Percentiles rank a stretch among this genome's conserved stretches.
These are phyloP conservation scores for Myxozyma mucilagina DNA, from an alignment of 805 yeast genomes.

Conservation along the genomic window DNA sequence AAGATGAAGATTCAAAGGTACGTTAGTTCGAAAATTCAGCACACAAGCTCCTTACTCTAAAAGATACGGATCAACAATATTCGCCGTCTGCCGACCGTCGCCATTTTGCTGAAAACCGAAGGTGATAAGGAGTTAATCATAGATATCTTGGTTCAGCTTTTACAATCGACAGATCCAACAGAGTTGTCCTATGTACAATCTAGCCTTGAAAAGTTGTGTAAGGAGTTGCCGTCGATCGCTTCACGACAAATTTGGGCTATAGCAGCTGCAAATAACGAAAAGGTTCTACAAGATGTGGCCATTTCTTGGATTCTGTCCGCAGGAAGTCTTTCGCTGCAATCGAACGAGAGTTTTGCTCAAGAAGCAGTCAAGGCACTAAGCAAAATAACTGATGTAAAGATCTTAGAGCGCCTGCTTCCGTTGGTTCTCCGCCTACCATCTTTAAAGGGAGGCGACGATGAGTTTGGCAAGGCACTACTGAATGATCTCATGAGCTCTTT, in stretches of 20 bases:
- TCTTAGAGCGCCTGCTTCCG: neutral
- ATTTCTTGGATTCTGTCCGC: constrained; percentile 8
- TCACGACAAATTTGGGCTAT: constrained; percentile 21
- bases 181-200: constrained; percentile 18
- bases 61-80: constrained; percentile 10
- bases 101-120: neutral
- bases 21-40: neutral
- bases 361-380: constrained; percentile 7
- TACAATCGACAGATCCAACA: constrained; percentile 17
- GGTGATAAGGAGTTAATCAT: constrained; percentile 10
- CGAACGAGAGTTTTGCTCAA: constrained; percentile 3
- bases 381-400: neutral
- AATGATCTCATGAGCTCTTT: constrained; percentile 17
- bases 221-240: constrained; percentile 13
- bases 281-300: constrained; percentile 16
- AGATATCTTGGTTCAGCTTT: constrained; percentile 21
- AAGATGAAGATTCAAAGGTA: constrained; percentile 16
- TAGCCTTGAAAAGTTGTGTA: constrained; percentile 4
- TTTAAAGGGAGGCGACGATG: constrained; percentile 9
- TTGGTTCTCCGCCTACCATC: constrained; percentile 5
- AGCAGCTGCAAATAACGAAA: constrained; percentile 4
- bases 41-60: neutral
- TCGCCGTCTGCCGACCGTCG: constrained; percentile 17
- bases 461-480: neutral
- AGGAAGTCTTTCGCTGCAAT: neutral